These are phyloP conservation scores for Pichia insulana DNA, from an alignment of 805 yeast species.

Conservation along the genomic window DNA sequence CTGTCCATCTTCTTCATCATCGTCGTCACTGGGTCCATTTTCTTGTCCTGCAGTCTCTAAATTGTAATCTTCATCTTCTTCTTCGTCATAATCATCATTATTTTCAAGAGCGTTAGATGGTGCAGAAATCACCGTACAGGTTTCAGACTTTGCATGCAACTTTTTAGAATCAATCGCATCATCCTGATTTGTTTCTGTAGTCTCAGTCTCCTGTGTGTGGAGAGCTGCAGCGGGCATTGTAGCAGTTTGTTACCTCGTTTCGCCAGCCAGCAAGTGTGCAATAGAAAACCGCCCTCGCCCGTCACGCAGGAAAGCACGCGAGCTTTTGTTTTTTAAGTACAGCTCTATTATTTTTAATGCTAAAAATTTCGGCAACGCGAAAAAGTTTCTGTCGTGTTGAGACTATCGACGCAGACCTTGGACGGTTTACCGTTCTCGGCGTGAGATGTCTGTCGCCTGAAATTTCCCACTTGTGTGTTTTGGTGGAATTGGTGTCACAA, in stretches of 20 bases:
- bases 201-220: neutral
- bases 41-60: conserved; percentile 22
- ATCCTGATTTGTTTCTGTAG: neutral
- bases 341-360: no score
- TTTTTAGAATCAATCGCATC: neutral
- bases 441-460: no score
- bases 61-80: conserved; percentile 51
- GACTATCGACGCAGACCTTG: no score
- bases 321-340: no score
- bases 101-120: conserved; percentile 3
- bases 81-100: conserved; percentile 41
- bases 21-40: conserved; percentile 12
- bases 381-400: no score
- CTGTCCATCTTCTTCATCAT: conserved; percentile 27
- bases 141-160: neutral
- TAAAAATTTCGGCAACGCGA: no score
- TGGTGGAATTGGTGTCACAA: no score
- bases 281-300: no score
- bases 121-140: neutral
- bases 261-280: no score
- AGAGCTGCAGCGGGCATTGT: neutral
- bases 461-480: no score
- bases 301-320: no score
- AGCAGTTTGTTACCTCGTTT: neutral
- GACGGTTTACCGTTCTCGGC: no score